A percentile compares a stretch with the other conserved stretches of the same genome.
Evolutionary conservation across 306 rosid genomes (phyloP).

Genomic region (Casuarina cunninghamiana): DNA sequence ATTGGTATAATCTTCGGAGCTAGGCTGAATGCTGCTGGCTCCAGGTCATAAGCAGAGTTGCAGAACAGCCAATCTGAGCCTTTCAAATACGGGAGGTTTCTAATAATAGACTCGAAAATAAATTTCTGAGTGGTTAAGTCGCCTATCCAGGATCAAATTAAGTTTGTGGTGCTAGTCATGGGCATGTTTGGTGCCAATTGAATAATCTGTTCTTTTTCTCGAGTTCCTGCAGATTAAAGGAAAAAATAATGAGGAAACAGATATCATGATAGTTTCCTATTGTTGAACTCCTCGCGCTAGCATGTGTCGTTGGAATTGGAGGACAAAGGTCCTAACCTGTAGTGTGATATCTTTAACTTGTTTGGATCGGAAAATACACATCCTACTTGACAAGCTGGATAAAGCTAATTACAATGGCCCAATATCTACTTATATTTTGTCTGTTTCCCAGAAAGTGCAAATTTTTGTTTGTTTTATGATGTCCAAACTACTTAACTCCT

Average conservation of each 20-base stretch:
- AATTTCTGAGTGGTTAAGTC: slow-evolving; percentile 18
- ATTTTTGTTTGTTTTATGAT: too few species aligned
- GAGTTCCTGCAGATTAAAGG: slow-evolving; percentile 22
- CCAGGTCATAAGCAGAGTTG: too few species aligned
- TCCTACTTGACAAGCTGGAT: too few species aligned
- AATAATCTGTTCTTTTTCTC: slow-evolving; percentile 12
- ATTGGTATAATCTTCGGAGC: too few species aligned
- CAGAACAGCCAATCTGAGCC: background rate
- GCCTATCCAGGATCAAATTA: slow-evolving; percentile 1
- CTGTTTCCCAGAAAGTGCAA: too few species aligned
- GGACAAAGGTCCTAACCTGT: background rate
- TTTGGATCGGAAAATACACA: too few species aligned
- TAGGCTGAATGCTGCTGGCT: too few species aligned
- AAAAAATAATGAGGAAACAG: background rate
- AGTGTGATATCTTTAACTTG: too few species aligned
- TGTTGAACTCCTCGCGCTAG: background rate
- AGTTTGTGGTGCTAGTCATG: slow-evolving; percentile 20
- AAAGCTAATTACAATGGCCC: too few species aligned
- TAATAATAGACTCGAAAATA: background rate
- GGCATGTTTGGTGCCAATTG: too few species aligned
- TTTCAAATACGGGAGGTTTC: slow-evolving; percentile 3
- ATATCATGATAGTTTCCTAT: background rate
- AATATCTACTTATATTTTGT: too few species aligned
- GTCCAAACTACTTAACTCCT: too few species aligned
- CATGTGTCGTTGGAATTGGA: background rate